Percentiles rank a stretch among this genome's conserved stretches.
Conservation (phyloP, 192 early-diverging fungal genomes). For the Dissophora globulifera region DNA sequence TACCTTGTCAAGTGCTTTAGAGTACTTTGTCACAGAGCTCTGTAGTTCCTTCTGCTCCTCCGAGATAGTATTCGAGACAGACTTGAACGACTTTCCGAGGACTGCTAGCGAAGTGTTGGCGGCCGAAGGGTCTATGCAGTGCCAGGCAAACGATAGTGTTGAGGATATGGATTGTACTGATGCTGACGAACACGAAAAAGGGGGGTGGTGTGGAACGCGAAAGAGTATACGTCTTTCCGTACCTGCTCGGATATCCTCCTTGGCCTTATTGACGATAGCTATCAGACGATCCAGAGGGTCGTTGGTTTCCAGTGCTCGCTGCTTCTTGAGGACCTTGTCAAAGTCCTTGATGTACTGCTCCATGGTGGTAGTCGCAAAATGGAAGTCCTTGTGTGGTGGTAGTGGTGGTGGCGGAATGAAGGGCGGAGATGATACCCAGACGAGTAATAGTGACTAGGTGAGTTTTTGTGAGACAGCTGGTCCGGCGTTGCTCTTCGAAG, state of each 20-base stretch:
- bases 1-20: constrained; percentile 82
- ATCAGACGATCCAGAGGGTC: constrained; percentile 59
- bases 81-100: constrained; percentile 39
- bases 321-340: constrained; percentile 75
- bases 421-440: no score
- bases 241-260: constrained; percentile 54
- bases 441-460: no score
- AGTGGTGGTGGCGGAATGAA: no score
- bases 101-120: constrained; percentile 7
- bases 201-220: no score
- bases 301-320: constrained; percentile 60
- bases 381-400: no score
- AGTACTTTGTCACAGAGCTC: constrained; percentile 68
- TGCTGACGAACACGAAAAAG: no score
- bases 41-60: constrained; percentile 76
- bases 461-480: no score
- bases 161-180: not conserved
- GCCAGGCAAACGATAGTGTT: not conserved
- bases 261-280: constrained; percentile 48
- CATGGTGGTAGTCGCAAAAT: no score
- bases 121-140: constrained; percentile 28
- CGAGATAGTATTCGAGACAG: constrained; percentile 37
- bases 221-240: no score
- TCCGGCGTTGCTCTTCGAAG: no score
- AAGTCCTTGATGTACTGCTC: constrained; percentile 72